These are phyloP conservation scores for Globisporangium spiculum DNA, from an alignment of 352 stramenopile genomes.

Conservation along the genomic window DNA sequence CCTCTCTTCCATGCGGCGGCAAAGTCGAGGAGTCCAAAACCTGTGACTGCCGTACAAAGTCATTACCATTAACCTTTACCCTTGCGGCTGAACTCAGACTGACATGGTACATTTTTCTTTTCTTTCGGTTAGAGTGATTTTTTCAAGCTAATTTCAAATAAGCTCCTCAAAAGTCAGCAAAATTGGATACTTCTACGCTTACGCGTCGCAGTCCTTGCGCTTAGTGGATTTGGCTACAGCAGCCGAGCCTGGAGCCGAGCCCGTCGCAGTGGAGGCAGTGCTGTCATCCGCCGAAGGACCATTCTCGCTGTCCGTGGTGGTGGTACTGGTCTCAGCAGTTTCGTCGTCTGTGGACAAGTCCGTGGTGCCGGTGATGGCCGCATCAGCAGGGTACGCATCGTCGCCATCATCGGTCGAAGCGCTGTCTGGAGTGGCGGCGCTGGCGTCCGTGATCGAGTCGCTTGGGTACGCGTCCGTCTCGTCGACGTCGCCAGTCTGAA, in stretches of 20 bases:
- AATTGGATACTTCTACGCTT: not conserved
- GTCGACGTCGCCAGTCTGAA: not conserved
- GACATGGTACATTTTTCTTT: too few species aligned
- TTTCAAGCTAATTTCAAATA: too few species aligned
- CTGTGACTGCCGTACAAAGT: too few species aligned
- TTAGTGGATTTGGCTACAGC: not conserved
- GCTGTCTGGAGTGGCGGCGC: not conserved
- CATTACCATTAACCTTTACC: too few species aligned
- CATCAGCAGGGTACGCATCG: not conserved
- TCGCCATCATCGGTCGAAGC: not conserved
- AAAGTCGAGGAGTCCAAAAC: too few species aligned
- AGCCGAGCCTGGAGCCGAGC: not conserved
- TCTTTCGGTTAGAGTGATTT: too few species aligned
- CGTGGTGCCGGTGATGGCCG: too few species aligned
- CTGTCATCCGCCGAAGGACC: not conserved
- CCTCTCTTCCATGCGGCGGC: too few species aligned
- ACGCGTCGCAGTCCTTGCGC: conserved; percentile 17
- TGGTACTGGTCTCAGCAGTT: not conserved
- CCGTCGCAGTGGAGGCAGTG: not conserved
- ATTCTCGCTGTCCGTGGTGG: not conserved
- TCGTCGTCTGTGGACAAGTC: not conserved
- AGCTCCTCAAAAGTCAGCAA: too few species aligned
- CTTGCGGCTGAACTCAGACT: too few species aligned
- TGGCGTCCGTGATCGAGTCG: not conserved
- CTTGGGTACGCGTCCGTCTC: not conserved